phyloP scores from a whole-genome alignment of 148 eudicot genomes.

The Diospyros kaki region DNA sequence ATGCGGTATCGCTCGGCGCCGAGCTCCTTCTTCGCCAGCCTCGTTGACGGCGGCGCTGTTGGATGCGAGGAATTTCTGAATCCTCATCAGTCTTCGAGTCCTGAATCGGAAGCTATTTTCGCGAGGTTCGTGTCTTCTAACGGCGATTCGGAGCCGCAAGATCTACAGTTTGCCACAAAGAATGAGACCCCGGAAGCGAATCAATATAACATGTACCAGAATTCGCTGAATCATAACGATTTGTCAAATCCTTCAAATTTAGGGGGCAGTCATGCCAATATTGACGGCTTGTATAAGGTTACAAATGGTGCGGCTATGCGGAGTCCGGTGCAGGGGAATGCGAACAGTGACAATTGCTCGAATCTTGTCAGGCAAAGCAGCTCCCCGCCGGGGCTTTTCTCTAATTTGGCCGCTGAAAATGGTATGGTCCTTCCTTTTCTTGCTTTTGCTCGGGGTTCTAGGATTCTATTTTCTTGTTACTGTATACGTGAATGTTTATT shows the following conservation, averaged over 20 bases:
- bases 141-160: neutral
- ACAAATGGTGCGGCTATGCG: conserved; percentile 8
- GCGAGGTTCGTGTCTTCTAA: neutral
- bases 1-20: conserved; percentile 48
- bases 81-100: conserved; percentile 12
- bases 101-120: conserved; percentile 19
- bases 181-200: neutral
- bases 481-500: neutral
- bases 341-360: conserved; percentile 13
- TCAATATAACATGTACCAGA: conserved; percentile 16
- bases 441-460: conserved; percentile 6
- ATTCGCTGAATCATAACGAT: conserved; percentile 8
- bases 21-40: conserved; percentile 35
- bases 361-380: conserved; percentile 42
- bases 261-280: neutral
- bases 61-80: conserved; percentile 20
- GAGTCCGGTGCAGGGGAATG: conserved; percentile 18
- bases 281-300: conserved; percentile 12
- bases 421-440: conserved; percentile 17
- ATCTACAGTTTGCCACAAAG: no score
- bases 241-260: neutral
- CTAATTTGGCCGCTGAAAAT: conserved; percentile 17
- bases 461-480: neutral
- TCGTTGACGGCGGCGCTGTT: conserved; percentile 16
- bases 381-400: conserved; percentile 45